phyloP scores from a whole-genome alignment of 495 filamentous ascomycete species.

The Penicillium cinerascens region DNA sequence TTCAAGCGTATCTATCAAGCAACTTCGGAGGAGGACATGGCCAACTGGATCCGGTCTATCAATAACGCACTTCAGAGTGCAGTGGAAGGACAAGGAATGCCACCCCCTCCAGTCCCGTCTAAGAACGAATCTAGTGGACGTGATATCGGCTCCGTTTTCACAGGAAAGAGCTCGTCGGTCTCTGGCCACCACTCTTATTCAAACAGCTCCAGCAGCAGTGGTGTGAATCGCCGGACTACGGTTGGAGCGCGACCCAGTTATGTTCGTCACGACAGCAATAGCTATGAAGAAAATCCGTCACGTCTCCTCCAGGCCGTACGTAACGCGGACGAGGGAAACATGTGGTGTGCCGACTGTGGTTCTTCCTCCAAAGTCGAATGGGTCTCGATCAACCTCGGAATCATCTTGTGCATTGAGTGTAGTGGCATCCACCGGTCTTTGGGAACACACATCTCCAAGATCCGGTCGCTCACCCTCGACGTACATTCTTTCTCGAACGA shows the following conservation, averaged over 20 bases:
- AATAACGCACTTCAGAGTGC: conserved; percentile 97
- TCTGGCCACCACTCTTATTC: conserved; percentile 56
- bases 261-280: conserved; percentile 60
- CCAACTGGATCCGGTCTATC: conserved; percentile 91
- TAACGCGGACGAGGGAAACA: conserved; percentile 89
- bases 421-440: conserved; percentile 96
- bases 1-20: conserved; percentile 97
- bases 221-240: conserved; percentile 76
- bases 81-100: conserved; percentile 71
- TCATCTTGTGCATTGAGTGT: conserved; percentile 97
- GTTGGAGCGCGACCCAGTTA: conserved; percentile 84
- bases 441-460: conserved; percentile 96
- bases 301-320: conserved; percentile 83
- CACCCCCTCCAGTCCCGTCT: conserved; percentile 38
- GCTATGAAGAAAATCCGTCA: conserved; percentile 76
- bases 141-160: conserved; percentile 87
- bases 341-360: conserved; percentile 92
- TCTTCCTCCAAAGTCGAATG: conserved; percentile 91
- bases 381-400: conserved; percentile 97
- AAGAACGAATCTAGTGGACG: conserved; percentile 57
- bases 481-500: conserved; percentile 94
- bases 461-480: conserved; percentile 92
- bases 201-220: conserved; percentile 48
- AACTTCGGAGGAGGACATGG: conserved; percentile 97
- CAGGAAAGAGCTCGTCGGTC: conserved; percentile 84